Base-by-base conservation (phyloP, 768 basidiomycete genomes). In the Tylopilus felleus region DNA sequence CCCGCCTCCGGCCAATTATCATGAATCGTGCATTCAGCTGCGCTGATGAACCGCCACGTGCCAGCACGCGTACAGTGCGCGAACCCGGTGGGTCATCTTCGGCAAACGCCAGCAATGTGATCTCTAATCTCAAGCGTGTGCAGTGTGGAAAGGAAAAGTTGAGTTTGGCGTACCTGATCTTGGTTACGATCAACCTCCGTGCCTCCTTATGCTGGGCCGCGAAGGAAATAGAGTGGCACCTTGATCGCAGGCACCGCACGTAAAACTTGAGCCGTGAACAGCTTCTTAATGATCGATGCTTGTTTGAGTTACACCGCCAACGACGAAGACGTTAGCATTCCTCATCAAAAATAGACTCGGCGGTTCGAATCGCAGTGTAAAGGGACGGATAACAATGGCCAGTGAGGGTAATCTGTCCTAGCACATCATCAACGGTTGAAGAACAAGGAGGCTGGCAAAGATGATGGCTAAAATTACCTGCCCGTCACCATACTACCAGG, bases 281-380 rank as follows among this genome's bases (percentile, higher is more conserved):
- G 54, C 50, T 55, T 46, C 43, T 36, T 54, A 51, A 63, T 56
- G 47, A 51, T 56, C 43, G 22, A 22, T 29, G 25, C 16, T 49
- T 33, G 21, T 27, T 46, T 27, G 6, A 42, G 9, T 21, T 8
- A 14, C 14, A 31, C 17, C 21, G 21, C 27, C 29, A 29, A 27
- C 7, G 39, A 45, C 10, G 31, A 33, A 13, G 16, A 49, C 7
- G 14, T 27, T 14, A 6, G 1, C 8, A 14, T 29, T n/a, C 1
- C n/a, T 17, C 21, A 35, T 44, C 39, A 38, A 56, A 8, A 33
- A 29, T 27, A 22, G 9, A 21, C 23, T 28, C 33, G 9, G 33
- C 27, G 3, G 19, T 14, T 22, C 49, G 10, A 23, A 47, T 31
- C 19, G 31, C 49, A 13, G 23, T 19, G n/a, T n/a, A 13, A n/a